Evolutionary conservation across 106 monocot species (phyloP), one percentile per base, ranked within the genome.

Genomic region (Triglochin maritima): DNA sequence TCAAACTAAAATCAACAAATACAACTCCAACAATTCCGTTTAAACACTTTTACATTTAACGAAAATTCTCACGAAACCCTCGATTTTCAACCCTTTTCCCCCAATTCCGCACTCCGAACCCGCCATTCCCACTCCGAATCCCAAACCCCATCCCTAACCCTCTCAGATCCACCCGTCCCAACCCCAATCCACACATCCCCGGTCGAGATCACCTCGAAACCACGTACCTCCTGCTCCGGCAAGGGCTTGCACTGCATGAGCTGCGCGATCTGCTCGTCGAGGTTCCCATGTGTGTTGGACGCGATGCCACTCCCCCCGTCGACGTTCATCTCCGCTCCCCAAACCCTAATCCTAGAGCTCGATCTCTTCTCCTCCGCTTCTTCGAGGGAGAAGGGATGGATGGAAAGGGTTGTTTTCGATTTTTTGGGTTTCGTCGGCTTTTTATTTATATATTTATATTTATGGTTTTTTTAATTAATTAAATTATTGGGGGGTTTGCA

Each of bases 211-310:
- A 14, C 13, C 4, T 9, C 49, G 42, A 52, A 66, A n/a, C 4
- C 14, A 60, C 49, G 6, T 48, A 92, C 91, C 78, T 92, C 91
- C 57, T 78, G 82, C 76, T 92, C 91, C 15, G 87, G 81, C 62
- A 92, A 80, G 13, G 91, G 85, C 80, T 85, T 87, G 84, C 91
- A 92, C 87, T 87, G 87, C 91, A 85, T 87, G 52, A 92, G 87
- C 80, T 92, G 91, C 71, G 84, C 56, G 71, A 92, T 92, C 84
- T 92, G 85, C 81, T 85, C 85, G 57, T 92, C 91, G 56, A 91
- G 66, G 66, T 82, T 81, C 49, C 79, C 87, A 50, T 76, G 84
- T 47, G 82, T 63, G 74, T 64, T 77, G 49, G 81, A 60, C 16
- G 77, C 47, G 13, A 63, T n/a, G 9, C 13, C 47, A 14, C 64